These are phyloP conservation scores for Coccomyxa sp. DNA, from an alignment of 139 green algal genomes.

Conservation along the genomic window DNA sequence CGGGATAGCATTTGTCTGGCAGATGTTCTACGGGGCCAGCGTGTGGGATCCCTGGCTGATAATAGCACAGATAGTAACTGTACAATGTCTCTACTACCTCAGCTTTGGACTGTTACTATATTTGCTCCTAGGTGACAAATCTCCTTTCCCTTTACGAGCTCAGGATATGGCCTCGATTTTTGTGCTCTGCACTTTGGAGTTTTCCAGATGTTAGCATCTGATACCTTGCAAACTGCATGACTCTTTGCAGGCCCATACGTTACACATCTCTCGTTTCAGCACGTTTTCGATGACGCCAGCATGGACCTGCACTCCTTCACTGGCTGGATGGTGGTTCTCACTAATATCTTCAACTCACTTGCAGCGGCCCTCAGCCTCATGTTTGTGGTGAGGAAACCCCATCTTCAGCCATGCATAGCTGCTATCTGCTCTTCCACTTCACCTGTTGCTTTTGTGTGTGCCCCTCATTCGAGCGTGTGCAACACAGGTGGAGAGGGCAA, in stretches of 20 bases:
- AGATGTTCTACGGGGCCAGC: slow-evolving; percentile 27
- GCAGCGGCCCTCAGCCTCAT: slow-evolving; percentile 41
- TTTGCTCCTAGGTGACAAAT: slow-evolving; percentile 55
- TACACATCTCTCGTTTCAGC: slow-evolving; percentile 34
- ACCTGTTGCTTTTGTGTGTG: neutral
- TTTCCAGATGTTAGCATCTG: neutral
- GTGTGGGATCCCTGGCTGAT: slow-evolving; percentile 80
- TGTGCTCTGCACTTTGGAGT: neutral
- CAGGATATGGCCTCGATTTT: neutral
- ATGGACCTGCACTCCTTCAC: slow-evolving; percentile 42
- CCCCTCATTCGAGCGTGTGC: neutral
- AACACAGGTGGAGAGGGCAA: slow-evolving; percentile 78
- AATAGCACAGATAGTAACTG: slow-evolving; percentile 66
- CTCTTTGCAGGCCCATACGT: slow-evolving; percentile 50
- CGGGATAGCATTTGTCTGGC: no score
- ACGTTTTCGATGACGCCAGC: slow-evolving; percentile 59
- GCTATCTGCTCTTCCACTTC: neutral
- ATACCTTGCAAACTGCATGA: neutral
- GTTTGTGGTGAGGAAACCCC: slow-evolving; percentile 45
- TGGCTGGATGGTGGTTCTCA: slow-evolving; percentile 50
- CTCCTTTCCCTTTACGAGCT: neutral
- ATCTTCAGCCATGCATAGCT: neutral
- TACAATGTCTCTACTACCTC: slow-evolving; percentile 83
- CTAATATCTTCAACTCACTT: slow-evolving; percentile 51
- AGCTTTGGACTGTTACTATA: slow-evolving; percentile 59